A percentile compares a stretch with the other conserved stretches of the same genome.
These are phyloP conservation scores for Cryoendolithus antarcticus DNA, from an alignment of 2,329 filamentous ascomycete species.

Conservation along the genomic window DNA sequence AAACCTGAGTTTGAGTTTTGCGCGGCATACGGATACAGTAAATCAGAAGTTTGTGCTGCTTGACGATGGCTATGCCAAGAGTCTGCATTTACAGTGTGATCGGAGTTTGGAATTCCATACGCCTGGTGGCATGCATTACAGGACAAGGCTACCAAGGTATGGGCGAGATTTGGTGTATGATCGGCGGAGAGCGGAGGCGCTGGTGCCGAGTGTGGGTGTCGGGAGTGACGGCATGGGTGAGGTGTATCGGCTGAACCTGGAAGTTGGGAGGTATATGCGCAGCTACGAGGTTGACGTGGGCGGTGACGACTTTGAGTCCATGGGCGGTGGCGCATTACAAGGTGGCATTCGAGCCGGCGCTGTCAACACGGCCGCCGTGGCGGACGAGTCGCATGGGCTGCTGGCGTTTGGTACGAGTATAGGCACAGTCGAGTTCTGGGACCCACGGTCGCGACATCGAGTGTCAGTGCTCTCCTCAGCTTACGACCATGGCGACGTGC, in stretches of 20 bases:
- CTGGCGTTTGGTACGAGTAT: slow-evolving; percentile 86
- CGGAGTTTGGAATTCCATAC: slow-evolving; percentile 89
- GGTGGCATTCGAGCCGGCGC: slow-evolving; percentile 75
- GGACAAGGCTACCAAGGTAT: slow-evolving; percentile 81
- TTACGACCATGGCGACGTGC: slow-evolving; percentile 5
- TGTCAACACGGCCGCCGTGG: slow-evolving; percentile 77
- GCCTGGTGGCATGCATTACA: slow-evolving; percentile 74
- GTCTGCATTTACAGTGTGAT: slow-evolving; percentile 83
- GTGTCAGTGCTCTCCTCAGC: slow-evolving; percentile 62
- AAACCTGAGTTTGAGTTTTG: slow-evolving; percentile 84
- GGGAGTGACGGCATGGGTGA: slow-evolving; percentile 79
- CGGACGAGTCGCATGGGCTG: slow-evolving; percentile 79
- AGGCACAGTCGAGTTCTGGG: slow-evolving; percentile 97
- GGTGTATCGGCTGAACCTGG: slow-evolving; percentile 83
- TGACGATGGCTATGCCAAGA: slow-evolving; percentile 86
- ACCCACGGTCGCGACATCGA: slow-evolving; percentile 69
- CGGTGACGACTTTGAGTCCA: slow-evolving; percentile 56
- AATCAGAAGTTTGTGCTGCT: slow-evolving; percentile 87
- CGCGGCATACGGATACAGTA: slow-evolving; percentile 79
- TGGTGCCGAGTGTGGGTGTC: slow-evolving; percentile 78
- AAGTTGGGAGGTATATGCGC: slow-evolving; percentile 86
- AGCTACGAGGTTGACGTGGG: slow-evolving; percentile 87
- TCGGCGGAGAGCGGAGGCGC: slow-evolving; percentile 65
- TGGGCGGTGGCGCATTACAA: slow-evolving; percentile 64
- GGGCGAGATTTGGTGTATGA: slow-evolving; percentile 84